Conservation (phyloP, 1,284 basidiomycete genomes). For the Austroboletus novae-zelandiae region DNA sequence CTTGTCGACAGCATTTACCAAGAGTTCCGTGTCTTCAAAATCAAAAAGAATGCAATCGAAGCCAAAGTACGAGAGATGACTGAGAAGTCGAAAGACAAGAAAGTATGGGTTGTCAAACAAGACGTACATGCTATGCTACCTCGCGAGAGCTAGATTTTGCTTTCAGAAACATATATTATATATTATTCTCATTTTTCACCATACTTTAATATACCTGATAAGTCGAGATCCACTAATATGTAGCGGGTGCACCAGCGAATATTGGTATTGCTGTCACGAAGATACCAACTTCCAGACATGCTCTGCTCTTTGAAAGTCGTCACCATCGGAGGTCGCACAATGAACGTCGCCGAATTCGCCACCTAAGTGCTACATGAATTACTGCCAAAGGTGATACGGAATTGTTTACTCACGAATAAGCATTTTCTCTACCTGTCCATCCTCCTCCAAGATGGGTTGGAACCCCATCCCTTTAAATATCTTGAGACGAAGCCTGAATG, state of each 20-base stretch:
- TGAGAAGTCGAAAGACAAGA: slow-evolving; percentile 68
- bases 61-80: slow-evolving; percentile 72
- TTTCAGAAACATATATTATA: not conserved
- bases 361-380: slow-evolving; percentile 35
- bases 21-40: slow-evolving; percentile 59
- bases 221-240: not conserved
- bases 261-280: slow-evolving; percentile 38
- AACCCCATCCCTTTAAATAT: slow-evolving; percentile 71
- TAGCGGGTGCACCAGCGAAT: not conserved
- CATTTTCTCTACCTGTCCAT: slow-evolving; percentile 53
- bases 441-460: slow-evolving; percentile 55
- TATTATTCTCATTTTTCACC: slow-evolving; percentile 1
- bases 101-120: slow-evolving; percentile 65
- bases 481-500: slow-evolving; percentile 56
- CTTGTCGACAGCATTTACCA: slow-evolving; percentile 72
- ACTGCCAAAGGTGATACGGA: not conserved
- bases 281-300: slow-evolving; percentile 57
- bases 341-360: slow-evolving; percentile 63
- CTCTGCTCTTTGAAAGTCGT: slow-evolving; percentile 36
- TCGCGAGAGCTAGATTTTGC: not conserved
- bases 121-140: slow-evolving; percentile 30
- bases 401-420: slow-evolving; percentile 55
- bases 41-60: slow-evolving; percentile 81
- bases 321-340: slow-evolving; percentile 34
- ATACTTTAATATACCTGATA: slow-evolving; percentile 11